Evolutionary conservation across 106 monocot genomes (phyloP).

Genomic region (Allium sativum): DNA sequence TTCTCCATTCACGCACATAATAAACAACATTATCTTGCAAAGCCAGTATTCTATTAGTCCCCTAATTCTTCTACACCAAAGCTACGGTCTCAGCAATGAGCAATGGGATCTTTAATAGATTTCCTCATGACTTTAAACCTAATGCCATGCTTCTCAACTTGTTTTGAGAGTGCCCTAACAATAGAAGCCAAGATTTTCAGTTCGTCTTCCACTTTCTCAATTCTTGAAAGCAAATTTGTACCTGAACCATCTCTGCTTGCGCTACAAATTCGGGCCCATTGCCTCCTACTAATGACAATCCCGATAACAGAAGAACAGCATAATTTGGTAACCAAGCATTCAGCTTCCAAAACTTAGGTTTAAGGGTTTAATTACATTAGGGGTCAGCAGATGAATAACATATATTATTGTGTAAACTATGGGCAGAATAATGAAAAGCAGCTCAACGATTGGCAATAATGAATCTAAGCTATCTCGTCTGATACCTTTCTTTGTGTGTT

Average conservation of each 20-base stretch:
- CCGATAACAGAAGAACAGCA: constrained; percentile 48
- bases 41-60: constrained; percentile 64
- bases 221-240: constrained; percentile 49
- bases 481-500: constrained; percentile 8
- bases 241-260: constrained; percentile 19
- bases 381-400: constrained; percentile 22
- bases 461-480: constrained; percentile 32
- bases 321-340: constrained; percentile 40
- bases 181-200: constrained; percentile 55
- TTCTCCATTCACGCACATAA: constrained; percentile 76
- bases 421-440: constrained; percentile 50
- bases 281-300: constrained; percentile 54
- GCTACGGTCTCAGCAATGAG: constrained; percentile 79
- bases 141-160: constrained; percentile 87
- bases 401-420: constrained; percentile 42
- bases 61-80: constrained; percentile 75
- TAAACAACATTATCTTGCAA: constrained; percentile 81
- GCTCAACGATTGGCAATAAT: constrained; percentile 34
- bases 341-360: constrained; percentile 21
- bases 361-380: constrained; percentile 23
- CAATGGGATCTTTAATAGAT: constrained; percentile 79
- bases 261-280: constrained; percentile 50
- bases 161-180: constrained; percentile 52
- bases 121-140: constrained; percentile 83
- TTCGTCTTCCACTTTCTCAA: constrained; percentile 80